Evolutionary conservation across 1,284 basidiomycete genomes (phyloP).

Genomic region (Trametes sp.): DNA sequence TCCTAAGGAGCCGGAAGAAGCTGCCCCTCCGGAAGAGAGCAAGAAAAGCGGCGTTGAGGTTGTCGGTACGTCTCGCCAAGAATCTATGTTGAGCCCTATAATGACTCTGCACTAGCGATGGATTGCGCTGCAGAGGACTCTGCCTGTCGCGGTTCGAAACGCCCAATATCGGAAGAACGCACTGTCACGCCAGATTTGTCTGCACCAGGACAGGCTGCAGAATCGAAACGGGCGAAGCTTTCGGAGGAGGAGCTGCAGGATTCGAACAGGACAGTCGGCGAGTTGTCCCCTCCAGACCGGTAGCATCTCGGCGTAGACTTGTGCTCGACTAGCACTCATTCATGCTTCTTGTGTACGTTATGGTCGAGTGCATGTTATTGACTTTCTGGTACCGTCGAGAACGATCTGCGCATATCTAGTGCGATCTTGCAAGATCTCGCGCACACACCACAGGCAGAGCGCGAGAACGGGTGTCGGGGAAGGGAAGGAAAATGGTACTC

Average conservation of each 20-base stretch:
- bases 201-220: neutral
- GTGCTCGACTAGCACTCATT: neutral
- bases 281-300: neutral
- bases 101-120: neutral
- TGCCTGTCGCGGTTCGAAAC: constrained; percentile 26
- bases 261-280: neutral
- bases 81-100: neutral
- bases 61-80: constrained; percentile 15
- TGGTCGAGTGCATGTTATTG: neutral
- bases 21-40: constrained; percentile 16
- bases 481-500: neutral
- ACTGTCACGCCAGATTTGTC: constrained; percentile 1
- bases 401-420: constrained; percentile 24
- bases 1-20: constrained; percentile 27
- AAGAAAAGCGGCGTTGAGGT: constrained; percentile 24
- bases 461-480: too few relatives aligned
- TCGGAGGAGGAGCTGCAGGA: neutral
- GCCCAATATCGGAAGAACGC: constrained; percentile 25
- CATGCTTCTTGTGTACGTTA: too few relatives aligned
- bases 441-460: neutral
- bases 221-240: constrained; percentile 32
- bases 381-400: constrained; percentile 13
- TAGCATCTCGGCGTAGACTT: neutral
- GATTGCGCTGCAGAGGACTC: constrained; percentile 14
- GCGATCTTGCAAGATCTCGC: constrained; percentile 3